Conservation (phyloP, 1,284 basidiomycete species). For the Lentinus polychrous region DNA sequence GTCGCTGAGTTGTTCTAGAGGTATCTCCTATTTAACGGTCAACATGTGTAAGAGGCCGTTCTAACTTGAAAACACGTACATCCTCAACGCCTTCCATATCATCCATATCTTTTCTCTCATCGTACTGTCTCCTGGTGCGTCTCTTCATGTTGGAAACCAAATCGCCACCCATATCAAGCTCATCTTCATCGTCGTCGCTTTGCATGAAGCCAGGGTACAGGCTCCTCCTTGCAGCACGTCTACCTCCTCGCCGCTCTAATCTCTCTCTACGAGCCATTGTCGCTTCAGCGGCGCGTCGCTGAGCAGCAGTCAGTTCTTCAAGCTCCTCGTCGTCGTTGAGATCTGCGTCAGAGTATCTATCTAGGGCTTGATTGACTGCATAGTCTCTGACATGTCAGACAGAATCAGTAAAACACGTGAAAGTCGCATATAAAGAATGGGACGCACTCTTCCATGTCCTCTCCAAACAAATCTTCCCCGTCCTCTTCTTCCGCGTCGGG, state of each 20-base stretch:
- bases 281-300: constrained; percentile 80
- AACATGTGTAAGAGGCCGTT: constrained; percentile 4
- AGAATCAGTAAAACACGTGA: constrained; percentile 5
- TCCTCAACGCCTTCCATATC: constrained; percentile 83
- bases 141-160: constrained; percentile 65
- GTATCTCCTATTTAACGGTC: constrained; percentile 66
- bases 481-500: constrained; percentile 67
- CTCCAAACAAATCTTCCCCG: constrained; percentile 91
- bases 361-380: constrained; percentile 73
- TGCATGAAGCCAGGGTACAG: constrained; percentile 83
- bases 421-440: not conserved
- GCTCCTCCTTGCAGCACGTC: constrained; percentile 67
- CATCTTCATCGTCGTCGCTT: constrained; percentile 41
- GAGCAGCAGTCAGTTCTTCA: constrained; percentile 65
- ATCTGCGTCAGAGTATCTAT: constrained; percentile 83
- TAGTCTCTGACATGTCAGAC: constrained; percentile 65
- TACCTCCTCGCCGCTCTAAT: constrained; percentile 56
- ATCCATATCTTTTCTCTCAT: constrained; percentile 80
- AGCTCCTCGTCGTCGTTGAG: constrained; percentile 83
- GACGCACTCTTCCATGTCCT: constrained; percentile 63
- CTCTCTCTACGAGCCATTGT: constrained; percentile 88
- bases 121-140: constrained; percentile 79
- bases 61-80: constrained; percentile 35
- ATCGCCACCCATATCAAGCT: constrained; percentile 27
- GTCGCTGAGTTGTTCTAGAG: constrained; percentile 93